Evolutionary conservation across 768 basidiomycete species (phyloP).

Genomic region (Kwoniella botswanensis): DNA sequence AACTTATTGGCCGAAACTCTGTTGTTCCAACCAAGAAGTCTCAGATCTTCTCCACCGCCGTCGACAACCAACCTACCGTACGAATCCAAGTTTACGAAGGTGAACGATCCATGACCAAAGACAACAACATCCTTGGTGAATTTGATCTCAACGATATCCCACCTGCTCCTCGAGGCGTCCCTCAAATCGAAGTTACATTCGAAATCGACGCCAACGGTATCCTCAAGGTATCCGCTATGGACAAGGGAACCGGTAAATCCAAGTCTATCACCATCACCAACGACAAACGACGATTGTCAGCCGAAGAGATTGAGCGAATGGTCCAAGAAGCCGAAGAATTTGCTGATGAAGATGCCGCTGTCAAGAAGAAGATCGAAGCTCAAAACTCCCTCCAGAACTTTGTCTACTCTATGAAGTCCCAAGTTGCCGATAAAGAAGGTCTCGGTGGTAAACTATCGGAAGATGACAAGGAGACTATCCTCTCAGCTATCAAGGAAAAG

Average conservation of each 20-base stretch:
- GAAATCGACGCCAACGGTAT: conserved; percentile 84
- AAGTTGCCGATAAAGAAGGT: conserved; percentile 83
- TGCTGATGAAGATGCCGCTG: conserved; percentile 57
- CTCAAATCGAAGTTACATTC: conserved; percentile 96
- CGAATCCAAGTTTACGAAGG: conserved; percentile 69
- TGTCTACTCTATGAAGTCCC: conserved; percentile 82
- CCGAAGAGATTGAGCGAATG: conserved; percentile 99
- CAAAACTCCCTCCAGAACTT: conserved; percentile 57
- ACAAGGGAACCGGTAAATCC: conserved; percentile 97
- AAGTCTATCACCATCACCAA: conserved; percentile 59
- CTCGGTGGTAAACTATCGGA: conserved; percentile 75
- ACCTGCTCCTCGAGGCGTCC: conserved; percentile 95
- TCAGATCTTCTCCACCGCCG: conserved; percentile 60
- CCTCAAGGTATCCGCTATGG: conserved; percentile 89
- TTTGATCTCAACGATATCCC: conserved; percentile 97
- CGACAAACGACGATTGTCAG: conserved; percentile 94
- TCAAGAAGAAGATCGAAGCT: conserved; percentile 61
- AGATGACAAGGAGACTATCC: conserved; percentile 64
- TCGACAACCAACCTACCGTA: conserved; percentile 60
- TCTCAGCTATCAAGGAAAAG: conserved; percentile 80
- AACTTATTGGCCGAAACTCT: conserved; percentile 69
- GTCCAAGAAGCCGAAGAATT: conserved; percentile 89
- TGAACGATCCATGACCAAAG: conserved; percentile 97
- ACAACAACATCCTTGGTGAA: conserved; percentile 98
- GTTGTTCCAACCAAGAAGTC: conserved; percentile 59